These are phyloP conservation scores for Arthrocladium fulminans DNA, from an alignment of 2,329 filamentous ascomycete genomes.

Conservation along the genomic window DNA sequence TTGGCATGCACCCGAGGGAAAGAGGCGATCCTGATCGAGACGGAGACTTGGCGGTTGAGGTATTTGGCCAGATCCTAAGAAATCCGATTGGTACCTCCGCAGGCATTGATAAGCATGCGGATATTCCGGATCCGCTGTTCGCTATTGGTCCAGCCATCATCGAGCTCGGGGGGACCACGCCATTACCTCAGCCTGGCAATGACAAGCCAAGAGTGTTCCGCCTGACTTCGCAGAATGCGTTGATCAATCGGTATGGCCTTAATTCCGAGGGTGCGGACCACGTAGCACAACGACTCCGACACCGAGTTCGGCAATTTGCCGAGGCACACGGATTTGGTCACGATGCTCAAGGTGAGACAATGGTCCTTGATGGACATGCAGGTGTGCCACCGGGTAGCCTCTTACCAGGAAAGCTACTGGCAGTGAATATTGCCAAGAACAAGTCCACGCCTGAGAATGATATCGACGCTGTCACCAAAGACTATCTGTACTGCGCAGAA, in stretches of 20 bases:
- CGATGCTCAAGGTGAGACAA: conserved; percentile 54
- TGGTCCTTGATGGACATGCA: conserved; percentile 67
- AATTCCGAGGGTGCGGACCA: conserved; percentile 85
- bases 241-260: conserved; percentile 93
- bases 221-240: conserved; percentile 68
- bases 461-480: conserved; percentile 65
- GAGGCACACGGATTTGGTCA: conserved; percentile 58
- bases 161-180: conserved; percentile 85
- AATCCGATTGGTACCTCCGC: conserved; percentile 95
- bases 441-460: conserved; percentile 81
- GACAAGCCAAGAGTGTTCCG: conserved; percentile 81
- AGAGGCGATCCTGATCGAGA: conserved; percentile 52
- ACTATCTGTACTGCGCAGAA: conserved; percentile 84
- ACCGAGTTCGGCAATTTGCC: conserved; percentile 70
- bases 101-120: conserved; percentile 88
- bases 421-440: conserved; percentile 95
- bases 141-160: conserved; percentile 77
- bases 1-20: conserved; percentile 75
- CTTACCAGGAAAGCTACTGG: conserved; percentile 63
- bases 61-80: conserved; percentile 67
- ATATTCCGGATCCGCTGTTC: conserved; percentile 77
- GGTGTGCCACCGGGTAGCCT: conserved; percentile 76
- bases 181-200: conserved; percentile 80
- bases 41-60: conserved; percentile 49
- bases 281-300: conserved; percentile 68